Percentiles rank a stretch among this genome's conserved stretches.
phyloP scores from a whole-genome alignment of 2,329 filamentous ascomycete species.

The Aspergillus texensis region DNA sequence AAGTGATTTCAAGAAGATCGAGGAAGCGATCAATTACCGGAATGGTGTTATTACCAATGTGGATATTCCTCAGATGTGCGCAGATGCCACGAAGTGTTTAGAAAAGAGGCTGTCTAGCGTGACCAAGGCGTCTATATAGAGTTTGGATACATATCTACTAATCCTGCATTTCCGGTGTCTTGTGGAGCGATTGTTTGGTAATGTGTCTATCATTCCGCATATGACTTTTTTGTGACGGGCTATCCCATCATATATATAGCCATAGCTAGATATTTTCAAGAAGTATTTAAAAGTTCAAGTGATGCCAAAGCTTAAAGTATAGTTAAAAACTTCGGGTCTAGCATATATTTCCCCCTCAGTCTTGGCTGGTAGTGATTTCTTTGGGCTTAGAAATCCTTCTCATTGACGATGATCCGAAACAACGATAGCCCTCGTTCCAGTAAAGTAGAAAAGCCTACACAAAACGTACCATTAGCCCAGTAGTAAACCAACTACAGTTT shows the following conservation, averaged over 20 bases:
- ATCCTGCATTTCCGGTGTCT: neutral
- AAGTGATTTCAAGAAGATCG: constrained; percentile 20
- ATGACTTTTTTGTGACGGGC: neutral
- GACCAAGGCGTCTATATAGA: constrained; percentile 12
- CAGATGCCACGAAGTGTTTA: constrained; percentile 27
- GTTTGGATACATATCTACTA: neutral
- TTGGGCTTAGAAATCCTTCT: too few species aligned
- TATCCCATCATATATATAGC: neutral
- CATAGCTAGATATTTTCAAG: neutral
- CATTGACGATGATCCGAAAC: neutral
- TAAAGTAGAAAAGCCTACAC: neutral
- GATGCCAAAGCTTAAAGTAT: neutral
- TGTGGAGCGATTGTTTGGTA: neutral
- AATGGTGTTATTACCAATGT: constrained; percentile 23
- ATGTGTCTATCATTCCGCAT: neutral
- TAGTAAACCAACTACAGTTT: neutral
- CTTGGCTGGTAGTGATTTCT: neutral
- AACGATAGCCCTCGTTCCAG: neutral
- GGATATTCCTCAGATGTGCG: constrained; percentile 30
- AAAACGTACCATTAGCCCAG: neutral
- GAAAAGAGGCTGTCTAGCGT: constrained; percentile 13
- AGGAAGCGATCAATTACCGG: constrained; percentile 22
- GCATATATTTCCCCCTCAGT: neutral
- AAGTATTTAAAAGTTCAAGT: neutral
- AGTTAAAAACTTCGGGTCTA: neutral